phyloP scores from a whole-genome alignment of 805 yeast species.

The Metschnikowia peoriensis region DNA sequence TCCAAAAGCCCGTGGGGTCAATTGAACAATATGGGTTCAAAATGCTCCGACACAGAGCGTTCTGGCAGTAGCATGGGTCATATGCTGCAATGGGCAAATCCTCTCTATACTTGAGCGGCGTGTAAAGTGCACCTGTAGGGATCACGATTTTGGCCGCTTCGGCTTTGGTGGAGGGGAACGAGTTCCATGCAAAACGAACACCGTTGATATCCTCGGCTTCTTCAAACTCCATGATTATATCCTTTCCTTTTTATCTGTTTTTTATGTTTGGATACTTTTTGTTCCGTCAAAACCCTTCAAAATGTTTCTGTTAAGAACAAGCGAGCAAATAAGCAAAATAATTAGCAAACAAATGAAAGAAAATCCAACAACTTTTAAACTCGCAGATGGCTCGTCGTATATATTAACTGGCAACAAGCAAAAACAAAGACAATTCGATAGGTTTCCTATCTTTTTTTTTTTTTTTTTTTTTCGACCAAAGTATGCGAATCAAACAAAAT shows the following conservation, averaged over 20 bases:
- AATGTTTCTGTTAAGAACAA: too few species aligned
- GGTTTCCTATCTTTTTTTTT: too few species aligned
- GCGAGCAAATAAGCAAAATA: too few species aligned
- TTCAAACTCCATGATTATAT: constrained; percentile 37
- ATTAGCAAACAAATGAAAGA: too few species aligned
- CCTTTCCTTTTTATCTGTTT: not conserved
- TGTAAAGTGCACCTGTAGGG: constrained; percentile 91
- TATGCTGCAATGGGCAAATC: constrained; percentile 76
- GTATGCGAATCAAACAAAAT: too few species aligned
- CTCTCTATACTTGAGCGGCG: constrained; percentile 83
- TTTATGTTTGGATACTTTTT: not conserved
- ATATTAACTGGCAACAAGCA: too few species aligned
- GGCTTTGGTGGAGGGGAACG: constrained; percentile 82
- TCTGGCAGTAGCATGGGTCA: constrained; percentile 81
- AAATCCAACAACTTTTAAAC: too few species aligned
- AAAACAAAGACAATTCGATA: too few species aligned
- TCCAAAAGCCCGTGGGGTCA: constrained; percentile 80
- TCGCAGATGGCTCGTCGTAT: too few species aligned
- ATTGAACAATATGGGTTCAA: constrained; percentile 84
- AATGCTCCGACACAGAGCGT: constrained; percentile 75
- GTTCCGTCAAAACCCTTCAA: too few species aligned
- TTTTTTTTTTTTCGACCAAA: too few species aligned
- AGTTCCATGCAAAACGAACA: constrained; percentile 52
- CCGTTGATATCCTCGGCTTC: constrained; percentile 46
- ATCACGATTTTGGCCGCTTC: constrained; percentile 91